A percentile compares a stretch with the other conserved stretches of the same genome.
Evolutionary conservation across 2,329 filamentous ascomycete species (phyloP).

Genomic region (Lecanosticta acicola): DNA sequence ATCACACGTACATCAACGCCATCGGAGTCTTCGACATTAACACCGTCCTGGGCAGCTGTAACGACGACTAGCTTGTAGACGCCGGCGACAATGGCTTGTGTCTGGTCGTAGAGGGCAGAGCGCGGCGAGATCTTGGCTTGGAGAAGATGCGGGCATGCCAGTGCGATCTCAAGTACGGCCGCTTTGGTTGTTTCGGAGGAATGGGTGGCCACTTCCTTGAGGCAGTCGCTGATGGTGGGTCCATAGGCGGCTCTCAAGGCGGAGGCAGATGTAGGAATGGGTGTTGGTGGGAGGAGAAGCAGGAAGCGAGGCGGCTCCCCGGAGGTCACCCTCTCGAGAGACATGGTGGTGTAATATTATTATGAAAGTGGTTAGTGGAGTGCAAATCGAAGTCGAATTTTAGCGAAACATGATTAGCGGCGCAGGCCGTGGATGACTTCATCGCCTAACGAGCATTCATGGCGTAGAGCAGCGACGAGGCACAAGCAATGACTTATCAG

Average conservation of each 20-base stretch:
- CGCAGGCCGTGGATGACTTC: neutral
- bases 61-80: slow-evolving; percentile 73
- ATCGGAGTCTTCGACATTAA: slow-evolving; percentile 60
- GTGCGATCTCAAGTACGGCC: slow-evolving; percentile 53
- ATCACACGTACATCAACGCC: slow-evolving; percentile 73
- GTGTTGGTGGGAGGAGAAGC: slow-evolving; percentile 43
- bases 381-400: neutral
- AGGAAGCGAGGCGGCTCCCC: slow-evolving; percentile 33
- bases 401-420: neutral
- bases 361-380: neutral
- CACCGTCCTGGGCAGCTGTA: slow-evolving; percentile 59
- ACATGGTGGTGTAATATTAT: slow-evolving; percentile 9
- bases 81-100: slow-evolving; percentile 68
- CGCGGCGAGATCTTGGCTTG: slow-evolving; percentile 47
- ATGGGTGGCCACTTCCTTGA: slow-evolving; percentile 37
- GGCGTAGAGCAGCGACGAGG: too few species aligned
- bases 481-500: too few species aligned
- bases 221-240: slow-evolving; percentile 38
- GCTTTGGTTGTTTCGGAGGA: slow-evolving; percentile 26
- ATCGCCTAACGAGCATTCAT: neutral
- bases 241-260: slow-evolving; percentile 41
- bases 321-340: slow-evolving; percentile 21
- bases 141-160: slow-evolving; percentile 58
- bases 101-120: slow-evolving; percentile 57
- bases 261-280: slow-evolving; percentile 36